phyloP scores from a whole-genome alignment of 1,284 basidiomycete species.

The Schizophyllum commune region DNA sequence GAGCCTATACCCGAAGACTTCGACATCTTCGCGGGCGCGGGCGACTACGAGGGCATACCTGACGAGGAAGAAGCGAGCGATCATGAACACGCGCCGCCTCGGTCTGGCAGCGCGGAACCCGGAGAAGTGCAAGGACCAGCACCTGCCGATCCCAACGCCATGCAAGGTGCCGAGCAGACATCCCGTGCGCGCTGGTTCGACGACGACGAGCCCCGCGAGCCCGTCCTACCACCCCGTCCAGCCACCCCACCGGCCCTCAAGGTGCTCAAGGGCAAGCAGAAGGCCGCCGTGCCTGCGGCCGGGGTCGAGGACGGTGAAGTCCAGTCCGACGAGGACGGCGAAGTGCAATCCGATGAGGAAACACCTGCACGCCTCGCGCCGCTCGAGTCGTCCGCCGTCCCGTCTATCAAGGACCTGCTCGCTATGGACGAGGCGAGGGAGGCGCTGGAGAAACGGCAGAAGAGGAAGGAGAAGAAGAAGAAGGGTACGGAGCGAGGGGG shows the following conservation, averaged over 20 bases:
- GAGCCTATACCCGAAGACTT: slow-evolving; percentile 44
- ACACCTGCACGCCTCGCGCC: slow-evolving; percentile 51
- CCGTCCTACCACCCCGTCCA: slow-evolving; percentile 9
- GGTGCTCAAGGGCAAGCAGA: background rate
- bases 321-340: slow-evolving; percentile 7
- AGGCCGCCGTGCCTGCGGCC: background rate
- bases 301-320: background rate
- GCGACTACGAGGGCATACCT: slow-evolving; percentile 72
- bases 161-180: background rate
- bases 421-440: slow-evolving; percentile 64
- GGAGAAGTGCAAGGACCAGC: background rate
- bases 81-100: background rate
- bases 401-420: slow-evolving; percentile 75
- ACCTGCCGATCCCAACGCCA: background rate
- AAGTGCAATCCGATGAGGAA: slow-evolving; percentile 30
- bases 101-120: slow-evolving; percentile 8
- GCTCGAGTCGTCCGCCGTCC: slow-evolving; percentile 65
- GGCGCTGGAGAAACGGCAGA: slow-evolving; percentile 54
- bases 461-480: slow-evolving; percentile 63
- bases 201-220: slow-evolving; percentile 10
- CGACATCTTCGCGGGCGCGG: slow-evolving; percentile 82
- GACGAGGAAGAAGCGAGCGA: slow-evolving; percentile 38
- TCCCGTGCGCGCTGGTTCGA: slow-evolving; percentile 17
- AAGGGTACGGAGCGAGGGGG: slow-evolving; percentile 26
- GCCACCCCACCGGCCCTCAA: slow-evolving; percentile 4